A percentile compares a stretch with the other conserved stretches of the same genome.
Conservation (phyloP, 306 rosid genomes). For the Calophaca sinica region DNA sequence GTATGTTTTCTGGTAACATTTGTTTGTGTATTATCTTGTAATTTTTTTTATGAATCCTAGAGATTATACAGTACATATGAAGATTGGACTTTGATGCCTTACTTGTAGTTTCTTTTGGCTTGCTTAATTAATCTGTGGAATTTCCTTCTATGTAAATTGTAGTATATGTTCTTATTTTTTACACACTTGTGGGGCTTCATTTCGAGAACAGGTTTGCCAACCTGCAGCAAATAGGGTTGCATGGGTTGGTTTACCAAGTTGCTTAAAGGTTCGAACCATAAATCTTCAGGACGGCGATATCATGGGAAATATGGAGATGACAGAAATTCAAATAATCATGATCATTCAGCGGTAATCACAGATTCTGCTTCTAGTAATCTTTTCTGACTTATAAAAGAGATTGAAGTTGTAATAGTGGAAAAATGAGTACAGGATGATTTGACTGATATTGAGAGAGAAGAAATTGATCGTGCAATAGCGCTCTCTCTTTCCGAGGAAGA, state of each 20-base stretch:
- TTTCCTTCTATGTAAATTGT: constrained; percentile 28
- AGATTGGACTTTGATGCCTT: constrained; percentile 17
- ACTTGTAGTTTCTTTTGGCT: constrained; percentile 8
- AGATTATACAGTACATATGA: background rate
- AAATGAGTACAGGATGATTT: constrained; percentile 72
- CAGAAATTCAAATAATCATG: constrained; percentile 53
- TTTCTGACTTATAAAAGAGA: constrained; percentile 27
- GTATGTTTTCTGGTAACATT: constrained; percentile 11
- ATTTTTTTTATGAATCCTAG: constrained; percentile 13
- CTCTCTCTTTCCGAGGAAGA: constrained; percentile 82
- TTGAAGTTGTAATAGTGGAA: constrained; percentile 46
- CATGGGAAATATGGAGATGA: constrained; percentile 63
- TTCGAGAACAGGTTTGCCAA: constrained; percentile 56
- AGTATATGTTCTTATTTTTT: background rate
- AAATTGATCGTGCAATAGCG: constrained; percentile 78
- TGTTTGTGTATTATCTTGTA: constrained; percentile 22
- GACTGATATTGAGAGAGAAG: constrained; percentile 69
- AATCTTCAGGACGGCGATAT: constrained; percentile 57
- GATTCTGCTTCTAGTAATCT: constrained; percentile 43
- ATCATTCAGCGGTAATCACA: constrained; percentile 64
- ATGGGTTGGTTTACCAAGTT: constrained; percentile 93
- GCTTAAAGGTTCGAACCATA: constrained; percentile 78
- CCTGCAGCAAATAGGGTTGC: constrained; percentile 38
- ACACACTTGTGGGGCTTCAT: constrained; percentile 22
- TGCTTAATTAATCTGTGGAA: constrained; percentile 32